Conservation (phyloP, 306 rosid genomes). For the Lathyrus tuberosus region DNA sequence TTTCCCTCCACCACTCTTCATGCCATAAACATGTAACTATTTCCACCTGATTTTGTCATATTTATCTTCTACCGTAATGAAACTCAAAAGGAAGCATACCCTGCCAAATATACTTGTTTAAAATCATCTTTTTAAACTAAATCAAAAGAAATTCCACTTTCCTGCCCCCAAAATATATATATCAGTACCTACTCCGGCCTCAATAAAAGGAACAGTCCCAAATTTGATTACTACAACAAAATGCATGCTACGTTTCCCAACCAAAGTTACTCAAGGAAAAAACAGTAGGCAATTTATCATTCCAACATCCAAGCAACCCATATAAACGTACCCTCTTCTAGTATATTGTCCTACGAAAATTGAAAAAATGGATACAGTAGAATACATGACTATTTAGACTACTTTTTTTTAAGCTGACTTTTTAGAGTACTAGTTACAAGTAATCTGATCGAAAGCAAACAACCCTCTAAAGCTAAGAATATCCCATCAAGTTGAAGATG, state of each 20-base stretch:
- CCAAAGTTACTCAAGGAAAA: not conserved
- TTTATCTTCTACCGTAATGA: not conserved
- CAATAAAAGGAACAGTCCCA: not conserved
- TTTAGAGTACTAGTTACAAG: conserved; percentile 9
- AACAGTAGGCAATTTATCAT: conserved; percentile 21
- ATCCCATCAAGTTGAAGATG: not conserved
- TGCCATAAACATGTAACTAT: conserved; percentile 13
- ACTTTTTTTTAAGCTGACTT: no score
- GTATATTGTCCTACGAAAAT: conserved; percentile 8
- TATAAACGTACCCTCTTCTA: conserved; percentile 12
- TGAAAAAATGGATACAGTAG: conserved; percentile 18
- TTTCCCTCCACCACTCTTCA: conserved; percentile 13
- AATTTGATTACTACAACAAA: not conserved
- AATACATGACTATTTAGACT: not conserved
- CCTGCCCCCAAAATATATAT: not conserved
- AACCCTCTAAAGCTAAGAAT: conserved; percentile 29
- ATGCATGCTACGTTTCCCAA: not conserved
- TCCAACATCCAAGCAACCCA: conserved; percentile 36
- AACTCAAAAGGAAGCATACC: conserved; percentile 6
- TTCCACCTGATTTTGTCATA: not conserved
- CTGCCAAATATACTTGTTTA: not conserved
- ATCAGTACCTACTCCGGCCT: not conserved
- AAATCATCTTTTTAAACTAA: not conserved
- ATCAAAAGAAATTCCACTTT: not conserved
- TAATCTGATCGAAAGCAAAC: conserved; percentile 29